Percentiles rank a stretch among this genome's conserved stretches.
phyloP scores from a whole-genome alignment of 805 yeast species.

The Myxozyma kluyveri region DNA sequence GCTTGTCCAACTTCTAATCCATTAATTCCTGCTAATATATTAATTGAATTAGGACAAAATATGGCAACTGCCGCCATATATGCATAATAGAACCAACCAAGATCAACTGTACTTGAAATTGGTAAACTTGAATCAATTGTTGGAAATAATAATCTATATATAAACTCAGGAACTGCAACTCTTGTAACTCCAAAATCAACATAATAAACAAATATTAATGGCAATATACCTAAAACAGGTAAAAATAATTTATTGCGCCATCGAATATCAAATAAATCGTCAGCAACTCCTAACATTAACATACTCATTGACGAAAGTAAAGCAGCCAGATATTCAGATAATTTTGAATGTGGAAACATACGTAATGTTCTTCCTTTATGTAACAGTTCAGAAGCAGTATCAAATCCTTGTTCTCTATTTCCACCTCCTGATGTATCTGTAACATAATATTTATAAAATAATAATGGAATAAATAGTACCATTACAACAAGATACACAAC shows the following conservation, averaged over 20 bases:
- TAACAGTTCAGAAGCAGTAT: constrained; percentile 23
- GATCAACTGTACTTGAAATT: constrained; percentile 54
- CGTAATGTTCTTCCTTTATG: constrained; percentile 26
- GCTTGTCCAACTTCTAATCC: constrained; percentile 97
- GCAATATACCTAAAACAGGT: constrained; percentile 93
- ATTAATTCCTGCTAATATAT: constrained; percentile 92
- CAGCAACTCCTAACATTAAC: constrained; percentile 81
- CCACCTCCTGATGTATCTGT: constrained; percentile 60
- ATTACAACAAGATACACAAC: constrained; percentile 74
- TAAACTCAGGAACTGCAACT: constrained; percentile 72
- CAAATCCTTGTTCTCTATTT: constrained; percentile 46
- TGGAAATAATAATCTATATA: constrained; percentile 42
- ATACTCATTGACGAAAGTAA: constrained; percentile 80
- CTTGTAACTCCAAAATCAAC: constrained; percentile 92
- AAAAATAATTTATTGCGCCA: constrained; percentile 97
- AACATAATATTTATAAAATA: constrained; percentile 73
- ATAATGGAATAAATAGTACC: constrained; percentile 82
- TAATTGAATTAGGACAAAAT: constrained; percentile 93
- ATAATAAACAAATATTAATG: constrained; percentile 84
- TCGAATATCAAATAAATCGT: constrained; percentile 90
- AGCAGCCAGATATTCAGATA: constrained; percentile 84
- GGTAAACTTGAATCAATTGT: constrained; percentile 12
- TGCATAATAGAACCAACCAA: constrained; percentile 74
- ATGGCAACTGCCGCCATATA: constrained; percentile 92
- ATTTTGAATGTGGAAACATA: constrained; percentile 67